A percentile compares a stretch with the other conserved stretches of the same genome.
phyloP scores from a whole-genome alignment of 1,284 basidiomycete genomes.

The Naganishia cerealis region DNA sequence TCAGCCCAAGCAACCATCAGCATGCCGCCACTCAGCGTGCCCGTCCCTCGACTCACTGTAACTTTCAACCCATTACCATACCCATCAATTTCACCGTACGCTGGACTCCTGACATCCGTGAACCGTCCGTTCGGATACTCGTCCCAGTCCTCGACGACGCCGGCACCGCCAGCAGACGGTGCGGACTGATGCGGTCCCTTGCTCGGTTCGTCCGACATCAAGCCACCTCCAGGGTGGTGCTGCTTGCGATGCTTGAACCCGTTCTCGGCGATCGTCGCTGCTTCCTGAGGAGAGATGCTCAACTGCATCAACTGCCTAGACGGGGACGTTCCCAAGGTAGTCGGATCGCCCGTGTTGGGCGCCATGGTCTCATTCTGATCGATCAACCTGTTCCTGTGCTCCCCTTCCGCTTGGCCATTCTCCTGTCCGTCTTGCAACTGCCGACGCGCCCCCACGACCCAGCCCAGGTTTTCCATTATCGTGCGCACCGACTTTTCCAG shows the following conservation, averaged over 20 bases:
- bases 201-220: background rate
- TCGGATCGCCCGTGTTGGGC: slow-evolving; percentile 21
- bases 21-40: background rate
- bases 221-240: slow-evolving; percentile 5
- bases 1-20: background rate
- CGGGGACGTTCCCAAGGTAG: slow-evolving; percentile 14
- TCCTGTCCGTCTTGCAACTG: background rate
- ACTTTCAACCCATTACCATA: slow-evolving; percentile 65
- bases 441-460: slow-evolving; percentile 53
- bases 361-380: slow-evolving; percentile 34
- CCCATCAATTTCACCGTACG: slow-evolving; percentile 95
- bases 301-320: slow-evolving; percentile 20
- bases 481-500: slow-evolving; percentile 91
- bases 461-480: slow-evolving; percentile 76
- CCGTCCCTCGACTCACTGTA: slow-evolving; percentile 44
- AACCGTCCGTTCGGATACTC: slow-evolving; percentile 99
- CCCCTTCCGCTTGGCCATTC: background rate
- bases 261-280: slow-evolving; percentile 24
- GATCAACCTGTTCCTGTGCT: slow-evolving; percentile 17
- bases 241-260: slow-evolving; percentile 26
- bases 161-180: slow-evolving; percentile 14
- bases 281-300: slow-evolving; percentile 27
- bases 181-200: slow-evolving; percentile 27
- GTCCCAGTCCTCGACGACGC: slow-evolving; percentile 68
- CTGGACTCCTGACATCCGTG: slow-evolving; percentile 92